Evolutionary conservation across 2,329 filamentous ascomycete genomes (phyloP), one percentile per base, ranked within the genome.

Genomic region (Ophiocordyceps robertsii): DNA sequence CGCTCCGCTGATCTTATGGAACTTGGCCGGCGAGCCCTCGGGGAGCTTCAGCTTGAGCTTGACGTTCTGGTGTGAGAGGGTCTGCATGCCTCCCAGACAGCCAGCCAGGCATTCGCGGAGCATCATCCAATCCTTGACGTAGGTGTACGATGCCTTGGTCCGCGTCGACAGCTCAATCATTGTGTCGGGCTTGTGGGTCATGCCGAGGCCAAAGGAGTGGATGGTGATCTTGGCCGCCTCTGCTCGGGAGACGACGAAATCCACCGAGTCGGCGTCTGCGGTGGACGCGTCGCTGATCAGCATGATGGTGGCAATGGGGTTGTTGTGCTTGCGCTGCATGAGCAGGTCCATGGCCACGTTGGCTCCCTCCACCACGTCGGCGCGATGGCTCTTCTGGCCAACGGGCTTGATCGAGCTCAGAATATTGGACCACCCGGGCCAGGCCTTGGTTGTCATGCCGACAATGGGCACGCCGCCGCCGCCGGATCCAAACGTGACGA

Each of bases 121-220:
- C 90, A 96, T 98, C 90, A 96, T 96, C 92, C 92, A 98, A 61
- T 98, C 92, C 65, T 96, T 98, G 52, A 98, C 89, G 55, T 96
- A 98, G 1, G 88, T 93, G 57, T 96, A 98, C 1, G 88, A 93
- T 5, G 89, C 92, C 66, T 96, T 98, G 4, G 92, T 98, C 46
- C 88, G 77, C 7, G 85, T 92, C 1, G 92, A 96, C 12, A 98
- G 69, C 63, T 96, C 90, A 48, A 98, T 95, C 88, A 98, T 94
- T 1, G 89, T 95, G 58, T 98, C 92, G 6, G 92, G 92, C 64
- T 96, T 96, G 64, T 98, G 92, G 1, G 90, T 96, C 69, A 95
- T 80, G 41, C 92, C 92, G 16, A 98, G 74, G 30, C 92, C 92
- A 53, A 98, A 98, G 0, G 92, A 95, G 62, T 96, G 88, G 43